A percentile compares a stretch with the other conserved stretches of the same genome.
Evolutionary conservation across 2,329 filamentous ascomycete genomes (phyloP).

Genomic region (Diaporthe vaccinii): DNA sequence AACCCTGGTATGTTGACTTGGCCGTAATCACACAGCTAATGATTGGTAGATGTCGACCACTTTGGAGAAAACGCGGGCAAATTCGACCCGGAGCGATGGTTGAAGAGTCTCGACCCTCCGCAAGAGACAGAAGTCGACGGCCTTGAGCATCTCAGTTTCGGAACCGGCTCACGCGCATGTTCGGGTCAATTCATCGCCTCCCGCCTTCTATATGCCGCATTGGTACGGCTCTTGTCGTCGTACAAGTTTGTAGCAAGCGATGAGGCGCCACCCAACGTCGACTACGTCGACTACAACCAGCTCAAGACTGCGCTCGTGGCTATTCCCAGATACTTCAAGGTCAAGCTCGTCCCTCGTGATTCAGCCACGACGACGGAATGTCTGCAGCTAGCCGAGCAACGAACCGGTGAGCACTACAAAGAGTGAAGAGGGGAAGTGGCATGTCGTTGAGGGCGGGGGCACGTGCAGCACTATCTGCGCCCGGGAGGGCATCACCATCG

Average conservation of each 20-base stretch:
- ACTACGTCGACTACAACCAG: slow-evolving; percentile 73
- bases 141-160: slow-evolving; percentile 63
- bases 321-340: slow-evolving; percentile 70
- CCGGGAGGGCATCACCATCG: too few relatives aligned
- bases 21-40: too few relatives aligned
- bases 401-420: slow-evolving; percentile 64
- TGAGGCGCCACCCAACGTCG: slow-evolving; percentile 67
- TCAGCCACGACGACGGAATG: slow-evolving; percentile 53
- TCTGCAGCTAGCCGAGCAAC: slow-evolving; percentile 55
- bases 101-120: slow-evolving; percentile 53
- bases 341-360: slow-evolving; percentile 67
- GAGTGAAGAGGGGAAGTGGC: slow-evolving; percentile 46
- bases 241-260: slow-evolving; percentile 64
- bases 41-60: slow-evolving; percentile 56
- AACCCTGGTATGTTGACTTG: too few relatives aligned
- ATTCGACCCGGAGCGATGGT: slow-evolving; percentile 66
- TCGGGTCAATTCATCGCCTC: slow-evolving; percentile 64
- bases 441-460: background rate
- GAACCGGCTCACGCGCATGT: slow-evolving; percentile 65
- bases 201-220: slow-evolving; percentile 62
- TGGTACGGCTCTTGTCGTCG: slow-evolving; percentile 62
- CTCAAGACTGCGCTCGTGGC: slow-evolving; percentile 72
- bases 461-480: too few relatives aligned
- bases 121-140: slow-evolving; percentile 49
- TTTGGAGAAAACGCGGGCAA: slow-evolving; percentile 59